phyloP scores from a whole-genome alignment of 2,329 filamentous ascomycete genomes.

The Fusarium nanum region DNA sequence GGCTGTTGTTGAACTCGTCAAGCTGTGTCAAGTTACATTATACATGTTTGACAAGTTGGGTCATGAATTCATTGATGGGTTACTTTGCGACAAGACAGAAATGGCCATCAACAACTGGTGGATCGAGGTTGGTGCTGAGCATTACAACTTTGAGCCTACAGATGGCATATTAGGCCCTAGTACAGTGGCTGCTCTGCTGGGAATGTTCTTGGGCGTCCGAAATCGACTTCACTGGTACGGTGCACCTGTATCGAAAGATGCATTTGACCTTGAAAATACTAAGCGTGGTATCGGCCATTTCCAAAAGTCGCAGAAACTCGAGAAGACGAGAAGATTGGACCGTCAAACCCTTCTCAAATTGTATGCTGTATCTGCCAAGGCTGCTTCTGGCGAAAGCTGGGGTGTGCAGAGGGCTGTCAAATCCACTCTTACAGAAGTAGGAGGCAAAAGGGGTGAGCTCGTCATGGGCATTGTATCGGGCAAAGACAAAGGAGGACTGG shows the following conservation, averaged over 20 bases:
- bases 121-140: slow-evolving; percentile 90
- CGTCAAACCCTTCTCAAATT: slow-evolving; percentile 83
- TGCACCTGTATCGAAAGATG: slow-evolving; percentile 87
- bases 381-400: slow-evolving; percentile 89
- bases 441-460: slow-evolving; percentile 93
- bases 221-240: slow-evolving; percentile 89
- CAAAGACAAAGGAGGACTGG: slow-evolving; percentile 87
- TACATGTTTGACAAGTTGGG: slow-evolving; percentile 88
- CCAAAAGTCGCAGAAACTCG: slow-evolving; percentile 87
- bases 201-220: slow-evolving; percentile 87
- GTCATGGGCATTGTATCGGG: slow-evolving; percentile 94
- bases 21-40: slow-evolving; percentile 89
- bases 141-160: slow-evolving; percentile 91
- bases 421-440: slow-evolving; percentile 91
- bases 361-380: slow-evolving; percentile 87
- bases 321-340: slow-evolving; percentile 82
- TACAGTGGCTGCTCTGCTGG: slow-evolving; percentile 87
- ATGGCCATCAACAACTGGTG: slow-evolving; percentile 94
- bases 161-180: slow-evolving; percentile 94
- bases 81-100: slow-evolving; percentile 94
- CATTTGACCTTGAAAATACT: slow-evolving; percentile 85
- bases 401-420: slow-evolving; percentile 94
- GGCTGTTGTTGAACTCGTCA: slow-evolving; percentile 88
- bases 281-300: slow-evolving; percentile 89
- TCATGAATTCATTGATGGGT: slow-evolving; percentile 89